Conservation (phyloP, 2,329 filamentous ascomycete genomes). For the Zopfia rhizophila region DNA sequence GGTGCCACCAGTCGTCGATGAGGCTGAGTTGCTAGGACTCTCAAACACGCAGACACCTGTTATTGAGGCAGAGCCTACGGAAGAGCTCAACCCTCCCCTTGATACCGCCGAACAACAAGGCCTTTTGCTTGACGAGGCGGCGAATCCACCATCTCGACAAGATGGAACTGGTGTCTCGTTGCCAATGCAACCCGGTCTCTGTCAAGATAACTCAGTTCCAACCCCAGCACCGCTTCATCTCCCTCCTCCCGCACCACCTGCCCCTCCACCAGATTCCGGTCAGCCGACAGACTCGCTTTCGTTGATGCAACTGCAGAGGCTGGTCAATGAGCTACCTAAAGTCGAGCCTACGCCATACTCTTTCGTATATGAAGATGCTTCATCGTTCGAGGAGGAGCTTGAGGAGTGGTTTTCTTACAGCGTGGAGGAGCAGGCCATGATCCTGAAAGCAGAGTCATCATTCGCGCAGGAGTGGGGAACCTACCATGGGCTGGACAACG, state of each 20-base stretch:
- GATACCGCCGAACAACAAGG: slow-evolving; percentile 49
- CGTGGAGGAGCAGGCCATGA: slow-evolving; percentile 82
- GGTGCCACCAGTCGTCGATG: slow-evolving; percentile 49
- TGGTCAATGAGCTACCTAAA: slow-evolving; percentile 57
- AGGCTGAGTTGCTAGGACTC: slow-evolving; percentile 48
- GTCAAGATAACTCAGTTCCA: slow-evolving; percentile 52
- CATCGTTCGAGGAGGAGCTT: slow-evolving; percentile 81
- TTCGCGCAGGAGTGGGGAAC: slow-evolving; percentile 79
- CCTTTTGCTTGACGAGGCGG: slow-evolving; percentile 37
- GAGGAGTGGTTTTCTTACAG: slow-evolving; percentile 98
- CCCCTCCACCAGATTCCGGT: slow-evolving; percentile 38
- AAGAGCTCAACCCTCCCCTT: slow-evolving; percentile 47
- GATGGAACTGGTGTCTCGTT: slow-evolving; percentile 35
- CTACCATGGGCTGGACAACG: slow-evolving; percentile 54
- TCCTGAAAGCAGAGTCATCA: slow-evolving; percentile 77
- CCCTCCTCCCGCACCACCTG: slow-evolving; percentile 54
- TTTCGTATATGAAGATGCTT: slow-evolving; percentile 69
- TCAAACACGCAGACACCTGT: slow-evolving; percentile 41
- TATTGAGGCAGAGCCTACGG: slow-evolving; percentile 42
- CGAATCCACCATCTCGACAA: slow-evolving; percentile 17
- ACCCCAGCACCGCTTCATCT: slow-evolving; percentile 55
- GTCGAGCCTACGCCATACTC: slow-evolving; percentile 71
- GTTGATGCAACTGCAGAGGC: slow-evolving; percentile 58
- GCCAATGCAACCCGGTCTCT: slow-evolving; percentile 50
- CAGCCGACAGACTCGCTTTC: slow-evolving; percentile 57